phyloP scores from a whole-genome alignment of 78 protist species.

The Dictyostelium brefeldianum region DNA sequence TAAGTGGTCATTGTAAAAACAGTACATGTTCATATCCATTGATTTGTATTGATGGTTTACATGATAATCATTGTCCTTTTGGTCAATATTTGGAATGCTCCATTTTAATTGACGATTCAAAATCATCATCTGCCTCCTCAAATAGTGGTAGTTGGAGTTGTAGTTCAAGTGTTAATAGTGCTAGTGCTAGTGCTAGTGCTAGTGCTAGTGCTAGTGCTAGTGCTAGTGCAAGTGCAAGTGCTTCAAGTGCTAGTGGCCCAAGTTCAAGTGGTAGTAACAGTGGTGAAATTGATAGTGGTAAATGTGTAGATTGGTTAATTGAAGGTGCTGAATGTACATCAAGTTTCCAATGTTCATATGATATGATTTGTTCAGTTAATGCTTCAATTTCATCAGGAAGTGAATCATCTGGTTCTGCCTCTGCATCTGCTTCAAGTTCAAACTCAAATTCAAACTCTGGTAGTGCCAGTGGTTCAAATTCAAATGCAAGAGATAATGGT shows the following conservation, averaged over 20 bases:
- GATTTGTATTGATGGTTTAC: neutral
- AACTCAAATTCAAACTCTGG: neutral
- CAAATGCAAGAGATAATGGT: neutral
- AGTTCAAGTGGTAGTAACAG: no score
- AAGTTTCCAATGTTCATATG: slow-evolving; percentile 24
- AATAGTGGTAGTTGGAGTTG: neutral
- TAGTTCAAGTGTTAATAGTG: neutral
- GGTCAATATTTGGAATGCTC: neutral
- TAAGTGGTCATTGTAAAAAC: neutral
- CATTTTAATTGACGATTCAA: no score
- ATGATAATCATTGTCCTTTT: neutral
- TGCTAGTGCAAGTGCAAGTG: neutral
- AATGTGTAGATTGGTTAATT: slow-evolving; percentile 12
- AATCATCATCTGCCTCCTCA: neutral
- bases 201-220: neutral
- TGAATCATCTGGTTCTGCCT: neutral
- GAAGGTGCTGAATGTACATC: slow-evolving; percentile 24
- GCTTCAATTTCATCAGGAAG: neutral
- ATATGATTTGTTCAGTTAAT: slow-evolving; percentile 22
- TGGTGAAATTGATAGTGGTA: neutral
- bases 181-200: neutral
- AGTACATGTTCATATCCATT: neutral
- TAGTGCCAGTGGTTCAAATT: neutral
- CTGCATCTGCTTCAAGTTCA: neutral
- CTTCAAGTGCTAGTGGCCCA: neutral